Conservation (phyloP, 78 protist species). For the Chrysochromulina tobinii region DNA sequence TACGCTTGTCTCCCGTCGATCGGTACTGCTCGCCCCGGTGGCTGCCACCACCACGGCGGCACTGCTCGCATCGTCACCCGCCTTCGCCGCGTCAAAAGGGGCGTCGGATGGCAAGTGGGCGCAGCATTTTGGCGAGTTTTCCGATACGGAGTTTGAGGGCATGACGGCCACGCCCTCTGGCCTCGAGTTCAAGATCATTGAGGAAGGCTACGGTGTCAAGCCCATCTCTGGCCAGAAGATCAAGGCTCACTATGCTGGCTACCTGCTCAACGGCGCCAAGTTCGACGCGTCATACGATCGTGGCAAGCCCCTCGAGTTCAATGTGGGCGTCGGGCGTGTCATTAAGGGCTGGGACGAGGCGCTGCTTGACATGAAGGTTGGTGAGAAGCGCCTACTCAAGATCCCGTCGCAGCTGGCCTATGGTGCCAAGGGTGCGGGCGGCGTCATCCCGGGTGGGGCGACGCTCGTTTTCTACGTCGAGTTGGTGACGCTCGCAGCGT, state of each 20-base stretch:
- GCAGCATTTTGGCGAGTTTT: neutral
- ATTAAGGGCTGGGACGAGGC: conserved; percentile 41
- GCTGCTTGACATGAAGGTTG: conserved; percentile 2
- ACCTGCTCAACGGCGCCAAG: conserved; percentile 62
- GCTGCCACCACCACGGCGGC: too few relatives aligned
- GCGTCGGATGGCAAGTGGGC: too few relatives aligned
- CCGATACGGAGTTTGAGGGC: neutral
- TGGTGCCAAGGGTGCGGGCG: neutral
- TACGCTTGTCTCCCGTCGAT: too few relatives aligned
- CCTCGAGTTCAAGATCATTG: conserved; percentile 5
- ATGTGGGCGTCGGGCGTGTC: conserved; percentile 42
- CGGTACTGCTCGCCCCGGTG: too few relatives aligned
- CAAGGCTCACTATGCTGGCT: conserved; percentile 75
- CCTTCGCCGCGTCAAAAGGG: too few relatives aligned
- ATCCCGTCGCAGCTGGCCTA: neutral
- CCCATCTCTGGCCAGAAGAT: conserved; percentile 2
- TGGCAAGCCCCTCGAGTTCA: conserved; percentile 66
- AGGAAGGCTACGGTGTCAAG: conserved; percentile 20
- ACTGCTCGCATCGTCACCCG: too few relatives aligned
- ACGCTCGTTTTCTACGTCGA: conserved; percentile 7
- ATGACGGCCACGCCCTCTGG: neutral
- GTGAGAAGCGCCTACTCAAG: neutral
- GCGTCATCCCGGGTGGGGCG: neutral
- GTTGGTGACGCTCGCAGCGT: neutral
- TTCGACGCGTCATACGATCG: conserved; percentile 79